These are phyloP conservation scores for Eucalyptus urophylla DNA, from an alignment of 345 rosid genomes.

Conservation along the genomic window DNA sequence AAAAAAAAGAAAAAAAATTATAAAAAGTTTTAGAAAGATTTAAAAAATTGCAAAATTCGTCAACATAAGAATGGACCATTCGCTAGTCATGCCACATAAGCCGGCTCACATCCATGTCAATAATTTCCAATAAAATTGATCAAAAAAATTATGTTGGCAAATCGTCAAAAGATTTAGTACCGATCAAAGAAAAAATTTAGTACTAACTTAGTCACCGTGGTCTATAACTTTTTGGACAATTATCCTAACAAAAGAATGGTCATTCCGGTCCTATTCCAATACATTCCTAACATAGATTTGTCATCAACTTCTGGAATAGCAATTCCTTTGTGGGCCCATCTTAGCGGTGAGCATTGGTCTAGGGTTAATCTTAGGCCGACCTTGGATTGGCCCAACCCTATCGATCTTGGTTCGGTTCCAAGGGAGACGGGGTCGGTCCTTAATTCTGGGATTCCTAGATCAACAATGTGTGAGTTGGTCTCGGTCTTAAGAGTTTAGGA, in stretches of 20 bases:
- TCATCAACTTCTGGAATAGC: neutral
- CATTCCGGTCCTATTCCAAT: neutral
- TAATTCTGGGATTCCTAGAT: too few relatives aligned
- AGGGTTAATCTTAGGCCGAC: too few relatives aligned
- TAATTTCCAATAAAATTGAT: neutral
- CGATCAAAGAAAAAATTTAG: neutral
- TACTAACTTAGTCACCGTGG: neutral
- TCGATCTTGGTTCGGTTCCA: fast-evolving
- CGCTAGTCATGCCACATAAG: fast-evolving
- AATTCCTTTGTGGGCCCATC: neutral
- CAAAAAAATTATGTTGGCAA: too few relatives aligned
- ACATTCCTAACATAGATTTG: constrained; percentile 30
- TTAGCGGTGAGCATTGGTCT: too few relatives aligned
- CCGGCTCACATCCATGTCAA: neutral
- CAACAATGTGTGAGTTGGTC: too few relatives aligned
- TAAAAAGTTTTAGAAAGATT: too few relatives aligned
- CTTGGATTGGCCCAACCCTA: fast-evolving
- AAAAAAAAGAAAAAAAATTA: too few relatives aligned
- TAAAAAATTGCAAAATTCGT: neutral
- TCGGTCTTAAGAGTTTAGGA: too few relatives aligned
- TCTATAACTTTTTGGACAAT: too few relatives aligned
- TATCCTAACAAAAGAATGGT: neutral
- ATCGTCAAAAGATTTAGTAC: too few relatives aligned
- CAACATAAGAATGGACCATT: neutral
- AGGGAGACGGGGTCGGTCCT: fast-evolving